Conservation (phyloP, 2,329 filamentous ascomycete genomes). For the Salinomyces thailandicus region DNA sequence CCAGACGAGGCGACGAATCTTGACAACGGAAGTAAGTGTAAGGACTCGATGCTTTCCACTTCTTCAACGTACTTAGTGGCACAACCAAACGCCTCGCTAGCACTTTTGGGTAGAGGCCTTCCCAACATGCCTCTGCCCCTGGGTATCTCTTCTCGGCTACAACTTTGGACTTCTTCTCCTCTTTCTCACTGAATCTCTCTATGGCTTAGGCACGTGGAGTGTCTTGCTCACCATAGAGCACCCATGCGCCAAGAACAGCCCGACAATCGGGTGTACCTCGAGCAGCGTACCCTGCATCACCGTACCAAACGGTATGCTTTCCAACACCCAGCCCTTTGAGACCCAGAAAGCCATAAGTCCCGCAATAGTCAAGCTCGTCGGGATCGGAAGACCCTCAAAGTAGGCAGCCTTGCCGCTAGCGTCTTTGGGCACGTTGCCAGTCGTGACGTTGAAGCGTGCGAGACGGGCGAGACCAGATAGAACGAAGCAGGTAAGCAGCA, state of each 20-base stretch:
- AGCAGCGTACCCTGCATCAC: slow-evolving; percentile 55
- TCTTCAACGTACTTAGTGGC: not conserved
- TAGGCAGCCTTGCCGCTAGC: slow-evolving; percentile 82
- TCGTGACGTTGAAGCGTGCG: slow-evolving; percentile 95
- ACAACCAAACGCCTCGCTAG: not conserved
- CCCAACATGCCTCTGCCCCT: not conserved
- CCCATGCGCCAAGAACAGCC: slow-evolving; percentile 77
- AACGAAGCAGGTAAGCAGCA: slow-evolving; percentile 78
- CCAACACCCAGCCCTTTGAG: slow-evolving; percentile 65
- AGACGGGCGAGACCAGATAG: slow-evolving; percentile 88
- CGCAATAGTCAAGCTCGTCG: slow-evolving; percentile 73
- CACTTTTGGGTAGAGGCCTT: not conserved
- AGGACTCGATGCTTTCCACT: too few relatives aligned
- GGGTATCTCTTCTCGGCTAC: too few relatives aligned
- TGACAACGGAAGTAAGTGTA: too few relatives aligned
- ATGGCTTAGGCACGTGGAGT: slow-evolving; percentile 83
- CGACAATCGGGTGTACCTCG: slow-evolving; percentile 75
- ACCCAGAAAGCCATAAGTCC: slow-evolving; percentile 85
- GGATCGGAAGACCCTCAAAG: slow-evolving; percentile 95
- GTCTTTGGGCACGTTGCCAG: slow-evolving; percentile 81
- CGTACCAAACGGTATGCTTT: slow-evolving; percentile 66
- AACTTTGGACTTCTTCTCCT: too few relatives aligned
- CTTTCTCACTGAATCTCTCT: not conserved
- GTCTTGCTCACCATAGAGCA: slow-evolving; percentile 93
- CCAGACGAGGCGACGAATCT: too few relatives aligned